Conservation (phyloP, 75 land plant species). For the Sequoia sempervirens region DNA sequence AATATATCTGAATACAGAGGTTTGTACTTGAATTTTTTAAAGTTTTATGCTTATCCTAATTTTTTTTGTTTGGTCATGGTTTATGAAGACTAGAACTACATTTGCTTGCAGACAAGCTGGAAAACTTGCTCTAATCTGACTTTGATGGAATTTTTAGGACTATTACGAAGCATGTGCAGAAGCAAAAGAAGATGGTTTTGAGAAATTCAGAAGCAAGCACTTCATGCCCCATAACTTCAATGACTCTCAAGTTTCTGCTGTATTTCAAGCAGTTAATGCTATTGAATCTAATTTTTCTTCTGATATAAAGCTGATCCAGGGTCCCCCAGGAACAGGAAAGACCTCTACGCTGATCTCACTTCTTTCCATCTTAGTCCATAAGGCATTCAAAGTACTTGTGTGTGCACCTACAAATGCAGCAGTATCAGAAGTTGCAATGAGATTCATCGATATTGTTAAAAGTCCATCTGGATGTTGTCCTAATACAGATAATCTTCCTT, state of each 20-base stretch:
- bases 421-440: not conserved
- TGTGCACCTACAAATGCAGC: constrained; percentile 66
- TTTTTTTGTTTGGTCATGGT: not conserved
- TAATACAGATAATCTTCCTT: not conserved
- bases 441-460: constrained; percentile 27
- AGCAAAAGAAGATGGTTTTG: not conserved
- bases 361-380: constrained; percentile 10
- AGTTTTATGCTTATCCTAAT: not conserved
- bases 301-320: constrained; percentile 57
- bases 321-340: too few relatives aligned
- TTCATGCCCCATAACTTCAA: constrained; percentile 24
- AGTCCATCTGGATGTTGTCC: not conserved
- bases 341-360: too few relatives aligned
- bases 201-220: not conserved
- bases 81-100: not conserved
- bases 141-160: not conserved
- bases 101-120: not conserved
- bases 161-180: not conserved
- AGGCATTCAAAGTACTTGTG: constrained; percentile 23
- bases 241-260: constrained; percentile 45
- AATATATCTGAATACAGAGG: constrained; percentile 14
- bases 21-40: constrained; percentile 1
- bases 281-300: constrained; percentile 14
- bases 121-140: not conserved
- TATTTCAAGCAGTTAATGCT: constrained; percentile 13